phyloP scores from a whole-genome alignment of 768 basidiomycete species.

The Panaeolus cyanescens region DNA sequence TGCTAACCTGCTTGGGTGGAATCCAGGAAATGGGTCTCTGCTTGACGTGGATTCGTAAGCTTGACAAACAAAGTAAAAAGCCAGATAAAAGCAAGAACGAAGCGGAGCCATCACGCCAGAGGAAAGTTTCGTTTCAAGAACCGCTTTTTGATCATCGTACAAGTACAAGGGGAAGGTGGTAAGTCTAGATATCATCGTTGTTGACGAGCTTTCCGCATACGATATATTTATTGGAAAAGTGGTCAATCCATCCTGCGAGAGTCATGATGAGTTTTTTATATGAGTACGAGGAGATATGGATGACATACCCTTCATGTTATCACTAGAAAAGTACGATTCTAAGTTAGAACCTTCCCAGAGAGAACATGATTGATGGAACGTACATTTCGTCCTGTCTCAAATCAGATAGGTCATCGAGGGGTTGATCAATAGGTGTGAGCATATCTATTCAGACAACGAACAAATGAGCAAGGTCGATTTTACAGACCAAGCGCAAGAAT shows the following conservation, averaged over 20 bases:
- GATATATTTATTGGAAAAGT: constrained; percentile 92
- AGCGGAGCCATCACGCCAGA: background rate
- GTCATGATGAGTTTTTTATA: constrained; percentile 5
- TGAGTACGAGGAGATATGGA: background rate
- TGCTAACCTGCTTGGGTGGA: background rate
- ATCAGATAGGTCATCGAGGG: constrained; percentile 82
- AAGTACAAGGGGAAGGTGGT: constrained; percentile 14
- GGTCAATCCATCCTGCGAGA: constrained; percentile 83
- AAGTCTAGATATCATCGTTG: constrained; percentile 55
- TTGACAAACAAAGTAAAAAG: background rate
- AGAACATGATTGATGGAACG: constrained; percentile 26
- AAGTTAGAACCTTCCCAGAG: constrained; percentile 10
- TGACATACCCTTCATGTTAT: constrained; percentile 85
- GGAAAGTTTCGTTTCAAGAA: background rate
- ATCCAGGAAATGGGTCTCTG: background rate
- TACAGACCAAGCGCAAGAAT: background rate
- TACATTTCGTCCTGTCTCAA: constrained; percentile 83
- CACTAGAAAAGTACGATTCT: constrained; percentile 44
- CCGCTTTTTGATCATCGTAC: constrained; percentile 8
- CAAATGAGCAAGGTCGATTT: background rate
- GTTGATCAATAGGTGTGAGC: constrained; percentile 86
- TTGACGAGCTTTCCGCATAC: constrained; percentile 88
- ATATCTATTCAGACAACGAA: constrained; percentile 56
- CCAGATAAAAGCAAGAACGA: background rate
- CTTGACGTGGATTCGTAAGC: background rate